Evolutionary conservation across 495 filamentous ascomycete species (phyloP).

Genomic region (Hyaloscypha hepaticicola): DNA sequence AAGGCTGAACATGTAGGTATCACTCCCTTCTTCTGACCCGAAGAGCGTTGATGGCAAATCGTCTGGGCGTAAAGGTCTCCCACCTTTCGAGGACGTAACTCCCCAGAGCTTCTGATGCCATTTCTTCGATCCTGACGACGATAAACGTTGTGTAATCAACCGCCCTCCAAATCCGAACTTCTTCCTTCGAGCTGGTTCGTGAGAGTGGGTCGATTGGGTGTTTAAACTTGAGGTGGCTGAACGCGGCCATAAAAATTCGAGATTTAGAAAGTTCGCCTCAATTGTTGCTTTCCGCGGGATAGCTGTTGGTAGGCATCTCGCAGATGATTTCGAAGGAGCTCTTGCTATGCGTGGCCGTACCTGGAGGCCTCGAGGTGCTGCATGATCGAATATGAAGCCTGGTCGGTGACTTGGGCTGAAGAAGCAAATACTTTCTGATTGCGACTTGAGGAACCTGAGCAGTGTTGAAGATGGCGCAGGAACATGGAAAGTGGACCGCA

Average conservation of each 20-base stretch:
- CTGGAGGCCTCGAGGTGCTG: constrained; percentile 22
- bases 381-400: constrained; percentile 32
- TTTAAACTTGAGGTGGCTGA: constrained; percentile 24
- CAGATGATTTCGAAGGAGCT: constrained; percentile 9
- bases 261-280: constrained; percentile 43
- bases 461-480: constrained; percentile 57
- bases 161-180: constrained; percentile 16
- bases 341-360: neutral
- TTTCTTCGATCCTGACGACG: constrained; percentile 45
- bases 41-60: constrained; percentile 49
- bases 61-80: constrained; percentile 43
- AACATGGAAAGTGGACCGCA: constrained; percentile 36
- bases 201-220: constrained; percentile 13
- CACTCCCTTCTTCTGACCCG: constrained; percentile 48
- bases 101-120: constrained; percentile 60
- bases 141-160: constrained; percentile 35
- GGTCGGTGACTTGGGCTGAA: constrained; percentile 46
- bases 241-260: constrained; percentile 44
- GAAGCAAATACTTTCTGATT: constrained; percentile 53
- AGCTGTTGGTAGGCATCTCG: constrained; percentile 25
- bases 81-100: constrained; percentile 31
- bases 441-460: constrained; percentile 60
- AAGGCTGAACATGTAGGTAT: constrained; percentile 53
- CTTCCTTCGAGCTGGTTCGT: constrained; percentile 12
- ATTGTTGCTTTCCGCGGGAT: constrained; percentile 29